A percentile compares a stretch with the other conserved stretches of the same genome.
Conservation (phyloP, 345 rosid genomes). For the Acer campestre region DNA sequence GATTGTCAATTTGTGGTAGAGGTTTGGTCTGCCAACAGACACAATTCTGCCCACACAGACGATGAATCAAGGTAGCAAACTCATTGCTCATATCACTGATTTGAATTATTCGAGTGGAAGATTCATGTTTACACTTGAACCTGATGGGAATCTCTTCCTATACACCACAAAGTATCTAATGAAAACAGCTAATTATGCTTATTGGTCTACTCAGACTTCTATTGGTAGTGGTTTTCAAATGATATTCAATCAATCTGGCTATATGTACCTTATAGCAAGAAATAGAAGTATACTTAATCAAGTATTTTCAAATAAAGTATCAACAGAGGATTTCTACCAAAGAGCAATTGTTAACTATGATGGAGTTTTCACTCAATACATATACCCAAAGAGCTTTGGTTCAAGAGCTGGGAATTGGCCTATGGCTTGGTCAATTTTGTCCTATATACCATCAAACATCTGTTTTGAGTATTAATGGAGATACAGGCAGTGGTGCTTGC, state of each 20-base stretch:
- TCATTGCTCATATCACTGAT: slow-evolving; percentile 17
- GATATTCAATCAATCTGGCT: slow-evolving; percentile 27
- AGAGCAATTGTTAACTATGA: slow-evolving; percentile 27
- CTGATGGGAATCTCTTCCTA: slow-evolving; percentile 18
- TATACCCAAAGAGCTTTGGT: slow-evolving; percentile 16
- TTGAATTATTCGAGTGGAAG: slow-evolving; percentile 24
- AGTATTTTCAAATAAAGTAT: neutral
- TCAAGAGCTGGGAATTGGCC: slow-evolving; percentile 11
- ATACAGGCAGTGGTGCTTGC: slow-evolving; percentile 26
- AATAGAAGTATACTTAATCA: slow-evolving; percentile 5
- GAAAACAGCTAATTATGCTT: neutral
- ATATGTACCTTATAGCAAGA: slow-evolving; percentile 6
- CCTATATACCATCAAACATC: slow-evolving; percentile 25
- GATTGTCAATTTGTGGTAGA: slow-evolving; percentile 25
- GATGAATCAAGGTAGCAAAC: neutral
- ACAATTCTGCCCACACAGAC: slow-evolving; percentile 35
- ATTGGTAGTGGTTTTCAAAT: neutral
- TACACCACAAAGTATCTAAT: slow-evolving; percentile 20
- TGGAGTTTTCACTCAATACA: slow-evolving; percentile 29
- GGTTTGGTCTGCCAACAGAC: slow-evolving; percentile 30
- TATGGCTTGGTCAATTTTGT: slow-evolving; percentile 19
- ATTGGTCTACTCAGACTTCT: neutral
- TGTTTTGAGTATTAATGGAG: neutral
- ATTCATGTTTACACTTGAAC: slow-evolving; percentile 19
- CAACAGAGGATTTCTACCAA: slow-evolving; percentile 19